These are phyloP conservation scores for Oryza nivara DNA, from an alignment of 176 grass and related monocot species.

Conservation along the genomic window DNA sequence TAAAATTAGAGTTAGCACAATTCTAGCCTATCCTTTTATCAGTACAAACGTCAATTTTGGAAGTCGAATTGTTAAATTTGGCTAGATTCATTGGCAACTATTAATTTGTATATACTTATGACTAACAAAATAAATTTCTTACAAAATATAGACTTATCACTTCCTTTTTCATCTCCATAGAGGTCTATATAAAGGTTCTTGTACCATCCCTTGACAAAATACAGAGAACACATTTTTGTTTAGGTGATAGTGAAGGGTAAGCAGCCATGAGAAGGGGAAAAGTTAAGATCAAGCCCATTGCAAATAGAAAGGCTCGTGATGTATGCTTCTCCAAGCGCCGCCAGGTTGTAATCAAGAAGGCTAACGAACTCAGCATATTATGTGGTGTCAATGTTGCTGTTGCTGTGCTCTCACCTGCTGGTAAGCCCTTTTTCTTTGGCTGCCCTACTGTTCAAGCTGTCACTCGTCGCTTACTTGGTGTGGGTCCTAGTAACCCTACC, in stretches of 20 bases:
- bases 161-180: too few species aligned
- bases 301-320: not conserved
- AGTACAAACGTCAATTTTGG: too few species aligned
- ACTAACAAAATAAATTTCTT: too few species aligned
- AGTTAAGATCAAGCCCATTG: not conserved
- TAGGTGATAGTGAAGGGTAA: not conserved
- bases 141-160: too few species aligned
- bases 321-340: not conserved
- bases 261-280: not conserved
- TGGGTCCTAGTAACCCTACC: not conserved
- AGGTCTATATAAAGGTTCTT: too few species aligned
- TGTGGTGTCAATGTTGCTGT: not conserved
- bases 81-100: too few species aligned
- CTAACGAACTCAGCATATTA: not conserved
- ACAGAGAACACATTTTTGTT: not conserved
- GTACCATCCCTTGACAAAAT: not conserved
- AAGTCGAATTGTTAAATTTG: too few species aligned
- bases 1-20: too few species aligned
- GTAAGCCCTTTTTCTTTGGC: not conserved
- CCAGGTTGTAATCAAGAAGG: not conserved
- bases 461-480: not conserved
- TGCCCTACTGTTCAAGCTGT: not conserved
- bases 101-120: too few species aligned
- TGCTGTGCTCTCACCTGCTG: not conserved
- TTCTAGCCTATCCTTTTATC: too few species aligned